Evolutionary conservation across 2,329 filamentous ascomycete species (phyloP).

Genomic region (Calonectria hongkongensis): DNA sequence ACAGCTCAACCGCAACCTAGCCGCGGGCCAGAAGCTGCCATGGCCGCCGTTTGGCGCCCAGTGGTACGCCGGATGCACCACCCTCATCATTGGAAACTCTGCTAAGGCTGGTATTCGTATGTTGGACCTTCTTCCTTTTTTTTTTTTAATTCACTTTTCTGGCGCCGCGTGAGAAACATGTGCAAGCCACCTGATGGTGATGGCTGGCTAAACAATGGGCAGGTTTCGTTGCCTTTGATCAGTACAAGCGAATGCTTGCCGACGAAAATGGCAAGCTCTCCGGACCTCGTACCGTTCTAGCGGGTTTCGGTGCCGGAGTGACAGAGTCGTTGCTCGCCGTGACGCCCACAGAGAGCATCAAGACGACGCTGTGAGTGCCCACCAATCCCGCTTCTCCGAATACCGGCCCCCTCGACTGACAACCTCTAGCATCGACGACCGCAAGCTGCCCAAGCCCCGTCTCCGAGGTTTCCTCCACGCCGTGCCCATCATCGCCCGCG

Average conservation of each 20-base stretch:
- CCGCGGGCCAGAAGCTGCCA: constrained; percentile 89
- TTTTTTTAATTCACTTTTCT: neutral
- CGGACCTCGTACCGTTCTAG: constrained; percentile 92
- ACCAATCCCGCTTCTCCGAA: neutral
- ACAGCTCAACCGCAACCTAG: constrained; percentile 90
- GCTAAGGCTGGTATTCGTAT: constrained; percentile 95
- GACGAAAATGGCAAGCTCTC: constrained; percentile 92
- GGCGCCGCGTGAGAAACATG: neutral
- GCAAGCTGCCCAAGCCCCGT: constrained; percentile 88
- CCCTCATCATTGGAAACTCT: constrained; percentile 96
- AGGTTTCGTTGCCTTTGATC: constrained; percentile 94
- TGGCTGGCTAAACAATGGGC: constrained; percentile 35
- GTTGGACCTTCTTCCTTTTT: constrained; percentile 57
- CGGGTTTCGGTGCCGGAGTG: constrained; percentile 94
- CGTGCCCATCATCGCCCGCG: constrained; percentile 88
- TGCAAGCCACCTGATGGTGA: neutral
- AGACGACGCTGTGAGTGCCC: constrained; percentile 86
- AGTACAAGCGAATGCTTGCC: constrained; percentile 89
- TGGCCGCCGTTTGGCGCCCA: constrained; percentile 95
- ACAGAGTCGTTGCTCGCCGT: constrained; percentile 96
- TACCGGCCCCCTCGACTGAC: neutral
- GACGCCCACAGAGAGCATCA: constrained; percentile 98
- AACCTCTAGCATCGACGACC: constrained; percentile 88
- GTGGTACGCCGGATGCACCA: constrained; percentile 99
- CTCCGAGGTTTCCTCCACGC: constrained; percentile 96